Base-by-base conservation (phyloP, 768 basidiomycete genomes). In the Boletus pseudo-olivaceus region DNA sequence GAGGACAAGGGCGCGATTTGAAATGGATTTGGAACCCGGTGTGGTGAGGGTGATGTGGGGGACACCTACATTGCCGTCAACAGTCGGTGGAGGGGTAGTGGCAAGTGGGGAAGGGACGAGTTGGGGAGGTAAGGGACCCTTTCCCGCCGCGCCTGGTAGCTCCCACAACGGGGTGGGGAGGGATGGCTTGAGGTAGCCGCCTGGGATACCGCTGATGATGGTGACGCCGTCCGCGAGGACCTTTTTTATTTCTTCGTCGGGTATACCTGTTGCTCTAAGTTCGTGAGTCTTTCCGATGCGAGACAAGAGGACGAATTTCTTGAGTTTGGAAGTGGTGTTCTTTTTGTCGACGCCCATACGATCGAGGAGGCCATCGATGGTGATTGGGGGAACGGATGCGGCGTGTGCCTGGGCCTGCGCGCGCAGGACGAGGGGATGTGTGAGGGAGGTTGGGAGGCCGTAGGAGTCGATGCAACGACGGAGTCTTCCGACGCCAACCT, bases 281-380 rank as follows among this genome's bases (percentile, higher is more conserved):
- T 99, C 97, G 67, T 86, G 85, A 0, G 93, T 97, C 59, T 85
- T 87, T 47, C 97, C 97, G 61, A 99, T 98, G 56, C 84, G 81
- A 41, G 87, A 87, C 38, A 98, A 80, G 42, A 99, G 78, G 49
- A 98, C 97, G 56, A 98, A 81, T 75, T 96, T 98, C 78, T 98
- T 99, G 47, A 67, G 55, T 67, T 85, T 85, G 2, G 81, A 72
- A 0, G 96, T 95, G 54, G 87, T 87, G 69, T 98, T 98, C 80
- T 99, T 98, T 78, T 99, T 99, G 79, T 99, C 95, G 57, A 96
- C 82, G 55, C 79, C 82, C 96, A 98, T 98, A 66, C 96, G 88
- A 68, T 97, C 92, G 38, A 98, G 79, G 11, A 99, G 77, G 15
- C 83, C 80, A 47, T 90, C 84, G 50, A 95, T 86, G 15, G 85